Evolutionary conservation across 768 basidiomycete genomes (phyloP), one percentile per base, ranked within the genome.

Genomic region (Floccularia luteovirens): DNA sequence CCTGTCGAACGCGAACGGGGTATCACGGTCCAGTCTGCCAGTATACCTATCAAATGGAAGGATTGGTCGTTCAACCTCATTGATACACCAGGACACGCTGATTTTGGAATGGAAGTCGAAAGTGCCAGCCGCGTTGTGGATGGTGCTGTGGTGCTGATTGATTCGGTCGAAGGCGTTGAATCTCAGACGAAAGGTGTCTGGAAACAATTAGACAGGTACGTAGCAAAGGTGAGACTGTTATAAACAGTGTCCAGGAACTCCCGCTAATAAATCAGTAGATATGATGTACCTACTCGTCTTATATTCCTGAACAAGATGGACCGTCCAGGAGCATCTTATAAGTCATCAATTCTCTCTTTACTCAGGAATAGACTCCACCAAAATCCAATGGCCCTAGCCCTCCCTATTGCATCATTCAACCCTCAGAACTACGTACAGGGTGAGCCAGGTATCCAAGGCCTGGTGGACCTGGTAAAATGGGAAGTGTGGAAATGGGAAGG

Each of bases 31-130:
- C 90, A 92, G 53, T 89, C 88, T 16, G 90, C 90, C 10, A 90
- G 88, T 61, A 89, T 92, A 43, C 89, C 89, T 2, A 85, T 90
- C 27, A 72, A 74, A 53, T 90, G 89, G 89, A 82, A 81, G 55
- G 59, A 80, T 39, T 88, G 85, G 83, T 79, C 73, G 1, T 83
- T 87, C 60, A 93, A 91, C 54, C 73, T 93, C 32, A 80, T 92
- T 33, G 90, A 93, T 52, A 92, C 90, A 2, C 90, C 90, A 12
- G 90, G 90, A 24, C 90, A 93, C 61, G 90, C 88, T 3, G 90
- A 93, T 57, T 93, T 93, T 60, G 90, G 90, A n/a, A 91, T 92
- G 89, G 90, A 93, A 53, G 90, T 93, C 20, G 90, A 92, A 60
- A 87, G 89, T 51, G 90, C 90, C 5, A 91, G 89, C 52, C 78